A percentile compares a stretch with the other conserved stretches of the same genome.
Evolutionary conservation across 2,329 filamentous ascomycete species (phyloP).

Genomic region (Pestalotiopsis sp.): DNA sequence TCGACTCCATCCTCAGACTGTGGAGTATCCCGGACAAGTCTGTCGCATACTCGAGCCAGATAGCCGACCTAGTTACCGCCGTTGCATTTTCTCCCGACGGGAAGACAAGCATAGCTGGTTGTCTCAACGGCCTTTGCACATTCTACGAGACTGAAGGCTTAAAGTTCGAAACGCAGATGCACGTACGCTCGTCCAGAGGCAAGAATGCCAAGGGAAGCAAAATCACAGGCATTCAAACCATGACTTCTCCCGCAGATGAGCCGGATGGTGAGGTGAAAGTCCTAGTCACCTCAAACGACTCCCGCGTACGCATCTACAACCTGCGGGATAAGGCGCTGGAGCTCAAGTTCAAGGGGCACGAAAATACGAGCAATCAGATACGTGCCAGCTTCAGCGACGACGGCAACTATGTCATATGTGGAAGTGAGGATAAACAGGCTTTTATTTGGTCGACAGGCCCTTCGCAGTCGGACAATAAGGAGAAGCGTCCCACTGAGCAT

Average conservation of each 20-base stretch:
- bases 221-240: constrained; percentile 89
- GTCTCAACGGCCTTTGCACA: constrained; percentile 80
- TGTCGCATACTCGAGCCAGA: constrained; percentile 79
- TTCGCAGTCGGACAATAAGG: constrained; percentile 66
- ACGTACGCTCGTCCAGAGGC: constrained; percentile 89
- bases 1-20: constrained; percentile 84
- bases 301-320: constrained; percentile 86
- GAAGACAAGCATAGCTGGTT: constrained; percentile 84
- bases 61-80: constrained; percentile 89
- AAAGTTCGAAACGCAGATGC: constrained; percentile 81
- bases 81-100: constrained; percentile 94
- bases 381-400: constrained; percentile 88
- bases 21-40: constrained; percentile 98
- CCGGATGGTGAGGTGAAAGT: constrained; percentile 74
- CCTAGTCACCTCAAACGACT: constrained; percentile 93
- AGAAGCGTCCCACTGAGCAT: constrained; percentile 82
- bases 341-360: constrained; percentile 87
- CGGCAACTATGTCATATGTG: constrained; percentile 83
- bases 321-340: constrained; percentile 83
- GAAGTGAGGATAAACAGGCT: constrained; percentile 86
- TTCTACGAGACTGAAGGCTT: constrained; percentile 94
- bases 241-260: constrained; percentile 53
- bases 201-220: constrained; percentile 97
- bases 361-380: constrained; percentile 89
- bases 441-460: constrained; percentile 83